Conservation (phyloP, 441 rosid species). For the Sinapis alba region DNA sequence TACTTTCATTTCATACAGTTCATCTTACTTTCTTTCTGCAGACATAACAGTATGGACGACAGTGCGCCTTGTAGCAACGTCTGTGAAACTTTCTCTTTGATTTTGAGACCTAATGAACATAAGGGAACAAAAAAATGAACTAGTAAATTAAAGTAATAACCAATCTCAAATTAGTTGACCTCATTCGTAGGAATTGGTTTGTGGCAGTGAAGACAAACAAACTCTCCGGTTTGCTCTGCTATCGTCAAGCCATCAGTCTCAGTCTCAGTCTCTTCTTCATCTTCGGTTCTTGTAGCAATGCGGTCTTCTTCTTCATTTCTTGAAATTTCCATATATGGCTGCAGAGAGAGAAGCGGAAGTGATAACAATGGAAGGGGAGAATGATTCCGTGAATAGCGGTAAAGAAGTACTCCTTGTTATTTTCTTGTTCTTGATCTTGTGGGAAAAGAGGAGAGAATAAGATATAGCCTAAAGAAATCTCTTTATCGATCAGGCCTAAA, state of each 20-base stretch:
- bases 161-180: constrained; percentile 39
- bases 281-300: background rate
- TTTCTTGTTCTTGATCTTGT: background rate
- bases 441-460: background rate
- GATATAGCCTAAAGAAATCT: background rate
- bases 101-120: background rate
- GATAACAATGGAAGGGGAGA: background rate
- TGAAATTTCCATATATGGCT: background rate
- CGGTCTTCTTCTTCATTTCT: background rate
- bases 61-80: constrained; percentile 67
- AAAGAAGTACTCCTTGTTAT: background rate
- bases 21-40: constrained; percentile 59
- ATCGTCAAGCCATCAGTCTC: background rate
- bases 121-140: background rate
- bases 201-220: constrained; percentile 58
- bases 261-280: background rate
- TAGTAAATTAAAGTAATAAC: background rate
- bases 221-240: background rate
- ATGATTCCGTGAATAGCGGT: background rate
- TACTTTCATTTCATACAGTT: background rate
- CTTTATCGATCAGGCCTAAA: background rate
- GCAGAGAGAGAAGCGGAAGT: background rate
- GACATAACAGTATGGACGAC: constrained; percentile 79
- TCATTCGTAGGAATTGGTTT: constrained; percentile 66
- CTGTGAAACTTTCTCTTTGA: constrained; percentile 59